phyloP scores from a whole-genome alignment of 2,329 filamentous ascomycete genomes.

The Cadophora luteo-olivacea region DNA sequence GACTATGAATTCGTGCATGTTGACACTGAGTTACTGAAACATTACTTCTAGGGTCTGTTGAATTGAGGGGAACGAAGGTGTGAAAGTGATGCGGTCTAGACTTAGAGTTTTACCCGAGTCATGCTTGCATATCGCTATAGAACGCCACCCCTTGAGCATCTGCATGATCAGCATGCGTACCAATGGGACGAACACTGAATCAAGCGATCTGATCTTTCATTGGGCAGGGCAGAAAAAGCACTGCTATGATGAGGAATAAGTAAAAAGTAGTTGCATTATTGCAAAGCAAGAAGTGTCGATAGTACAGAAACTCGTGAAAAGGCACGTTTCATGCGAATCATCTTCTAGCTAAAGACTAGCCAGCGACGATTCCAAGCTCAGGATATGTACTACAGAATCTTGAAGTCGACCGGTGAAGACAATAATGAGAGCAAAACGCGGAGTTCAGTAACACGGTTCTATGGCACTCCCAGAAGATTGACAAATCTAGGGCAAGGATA shows the following conservation, averaged over 20 bases:
- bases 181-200: background rate
- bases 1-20: background rate
- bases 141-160: background rate
- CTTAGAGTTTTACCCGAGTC: conserved; percentile 2
- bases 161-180: background rate
- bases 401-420: background rate
- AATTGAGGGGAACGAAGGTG: background rate
- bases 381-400: too few species aligned
- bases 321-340: too few species aligned
- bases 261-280: too few species aligned
- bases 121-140: conserved; percentile 6
- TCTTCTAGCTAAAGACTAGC: too few species aligned
- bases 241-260: background rate
- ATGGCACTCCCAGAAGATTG: background rate
- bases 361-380: too few species aligned
- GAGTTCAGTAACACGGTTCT: background rate
- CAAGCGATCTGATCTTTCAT: background rate
- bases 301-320: too few species aligned
- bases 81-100: background rate
- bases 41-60: background rate
- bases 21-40: background rate
- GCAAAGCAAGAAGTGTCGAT: too few species aligned
- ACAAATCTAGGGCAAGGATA: background rate
- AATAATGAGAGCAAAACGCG: background rate
- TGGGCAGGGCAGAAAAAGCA: background rate